These are phyloP conservation scores for Euphorbia corollata DNA, from an alignment of 441 rosid genomes.

Conservation along the genomic window DNA sequence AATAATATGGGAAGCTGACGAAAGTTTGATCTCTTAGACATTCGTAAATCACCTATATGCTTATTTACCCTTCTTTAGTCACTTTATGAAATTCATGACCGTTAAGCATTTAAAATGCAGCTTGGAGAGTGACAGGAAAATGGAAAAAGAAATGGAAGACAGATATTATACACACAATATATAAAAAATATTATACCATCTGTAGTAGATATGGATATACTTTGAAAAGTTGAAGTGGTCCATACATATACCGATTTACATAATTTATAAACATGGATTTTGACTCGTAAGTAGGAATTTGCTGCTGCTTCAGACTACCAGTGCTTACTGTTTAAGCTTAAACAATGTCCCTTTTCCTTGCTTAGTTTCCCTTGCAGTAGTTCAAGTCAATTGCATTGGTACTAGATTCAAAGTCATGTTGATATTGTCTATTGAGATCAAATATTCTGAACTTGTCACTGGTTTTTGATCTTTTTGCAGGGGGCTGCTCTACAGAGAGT, in stretches of 20 bases:
- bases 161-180: conserved; percentile 19
- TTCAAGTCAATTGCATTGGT: conserved; percentile 45
- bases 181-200: conserved; percentile 27
- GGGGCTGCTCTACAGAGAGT: conserved; percentile 34
- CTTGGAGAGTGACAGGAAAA: not conserved
- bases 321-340: conserved; percentile 20
- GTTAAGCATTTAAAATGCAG: not conserved
- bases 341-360: conserved; percentile 18
- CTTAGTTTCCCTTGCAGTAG: conserved; percentile 31
- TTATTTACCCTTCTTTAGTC: not conserved
- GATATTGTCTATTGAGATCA: conserved; percentile 52
- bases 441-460: conserved; percentile 28
- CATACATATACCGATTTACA: conserved; percentile 41
- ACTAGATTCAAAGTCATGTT: conserved; percentile 33
- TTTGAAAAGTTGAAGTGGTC: conserved; percentile 31
- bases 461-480: conserved; percentile 31
- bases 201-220: conserved; percentile 31
- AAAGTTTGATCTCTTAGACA: too few relatives aligned
- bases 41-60: not conserved
- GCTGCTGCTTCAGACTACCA: conserved; percentile 23
- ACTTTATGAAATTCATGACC: not conserved
- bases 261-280: conserved; percentile 36
- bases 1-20: not conserved
- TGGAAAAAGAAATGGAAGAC: not conserved
- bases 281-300: conserved; percentile 26